phyloP scores from a whole-genome alignment of 495 filamentous ascomycete species.

The Choiromyces venosus region DNA sequence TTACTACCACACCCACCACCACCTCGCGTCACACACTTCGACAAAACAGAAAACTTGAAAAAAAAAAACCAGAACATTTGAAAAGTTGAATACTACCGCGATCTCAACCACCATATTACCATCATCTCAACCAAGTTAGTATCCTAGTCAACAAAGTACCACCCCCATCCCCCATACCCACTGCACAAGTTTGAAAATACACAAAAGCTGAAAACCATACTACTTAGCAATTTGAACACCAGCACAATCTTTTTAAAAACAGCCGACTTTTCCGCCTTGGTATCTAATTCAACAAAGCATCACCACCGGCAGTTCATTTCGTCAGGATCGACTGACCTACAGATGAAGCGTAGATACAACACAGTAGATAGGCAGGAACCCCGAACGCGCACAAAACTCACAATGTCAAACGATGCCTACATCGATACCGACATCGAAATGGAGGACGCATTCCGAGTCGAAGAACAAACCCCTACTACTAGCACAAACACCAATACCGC shows the following conservation, averaged over 20 bases:
- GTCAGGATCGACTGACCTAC: neutral
- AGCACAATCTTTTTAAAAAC: neutral
- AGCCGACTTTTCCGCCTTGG: neutral
- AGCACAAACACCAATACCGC: too few relatives aligned
- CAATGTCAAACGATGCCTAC: neutral
- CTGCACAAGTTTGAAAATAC: neutral
- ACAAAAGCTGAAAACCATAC: neutral
- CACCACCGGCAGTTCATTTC: neutral
- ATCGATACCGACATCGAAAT: too few relatives aligned
- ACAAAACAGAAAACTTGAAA: neutral
- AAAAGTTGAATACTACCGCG: neutral
- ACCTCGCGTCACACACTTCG: neutral
- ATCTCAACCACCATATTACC: neutral
- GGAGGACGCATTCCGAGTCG: too few relatives aligned
- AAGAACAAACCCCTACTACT: neutral
- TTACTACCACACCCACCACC: neutral
- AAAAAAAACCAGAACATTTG: neutral
- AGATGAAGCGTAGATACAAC: neutral
- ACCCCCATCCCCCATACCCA: too few relatives aligned
- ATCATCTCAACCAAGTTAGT: neutral
- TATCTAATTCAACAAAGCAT: neutral
- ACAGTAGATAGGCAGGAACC: neutral
- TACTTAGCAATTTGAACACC: neutral
- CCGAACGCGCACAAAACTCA: neutral
- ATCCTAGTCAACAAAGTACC: neutral